phyloP scores from a whole-genome alignment of 805 yeast genomes.

The Saturnispora gosingensis region DNA sequence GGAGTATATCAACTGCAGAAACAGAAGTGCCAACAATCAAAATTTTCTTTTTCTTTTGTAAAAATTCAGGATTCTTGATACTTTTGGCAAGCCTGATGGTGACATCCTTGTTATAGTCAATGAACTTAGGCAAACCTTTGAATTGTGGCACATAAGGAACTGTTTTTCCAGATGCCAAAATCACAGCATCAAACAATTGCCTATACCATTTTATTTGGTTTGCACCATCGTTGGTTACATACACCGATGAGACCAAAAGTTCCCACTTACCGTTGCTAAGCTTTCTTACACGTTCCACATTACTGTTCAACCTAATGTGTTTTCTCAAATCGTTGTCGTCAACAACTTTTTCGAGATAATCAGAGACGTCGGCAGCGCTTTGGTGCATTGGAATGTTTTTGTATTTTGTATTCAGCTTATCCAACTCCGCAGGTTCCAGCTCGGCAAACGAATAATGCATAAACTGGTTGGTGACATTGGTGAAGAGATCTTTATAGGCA shows the following conservation, averaged over 20 bases:
- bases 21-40: conserved; percentile 36
- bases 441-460: conserved; percentile 32
- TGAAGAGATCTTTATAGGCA: conserved; percentile 30
- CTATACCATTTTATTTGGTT: conserved; percentile 31
- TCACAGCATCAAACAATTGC: conserved; percentile 49
- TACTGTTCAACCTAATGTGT: conserved; percentile 32
- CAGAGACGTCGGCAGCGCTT: conserved; percentile 24
- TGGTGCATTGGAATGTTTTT: conserved; percentile 11
- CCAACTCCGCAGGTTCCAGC: conserved; percentile 5
- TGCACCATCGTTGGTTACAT: conserved; percentile 6
- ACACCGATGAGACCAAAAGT: conserved; percentile 12
- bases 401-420: conserved; percentile 8
- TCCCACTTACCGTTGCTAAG: conserved; percentile 31
- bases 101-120: conserved; percentile 33
- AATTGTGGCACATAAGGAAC: conserved; percentile 50
- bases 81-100: conserved; percentile 46
- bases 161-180: conserved; percentile 55
- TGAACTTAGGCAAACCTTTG: conserved; percentile 14
- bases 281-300: conserved; percentile 33
- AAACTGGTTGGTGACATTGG: conserved; percentile 34
- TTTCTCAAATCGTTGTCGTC: conserved; percentile 23
- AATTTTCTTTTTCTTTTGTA: conserved; percentile 30
- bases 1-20: conserved; percentile 33
- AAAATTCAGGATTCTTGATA: conserved; percentile 37
- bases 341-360: conserved; percentile 13